Percentiles rank a stretch among this genome's conserved stretches.
phyloP scores from a whole-genome alignment of 352 stramenopile genomes.

The Elongisporangium undulatum region DNA sequence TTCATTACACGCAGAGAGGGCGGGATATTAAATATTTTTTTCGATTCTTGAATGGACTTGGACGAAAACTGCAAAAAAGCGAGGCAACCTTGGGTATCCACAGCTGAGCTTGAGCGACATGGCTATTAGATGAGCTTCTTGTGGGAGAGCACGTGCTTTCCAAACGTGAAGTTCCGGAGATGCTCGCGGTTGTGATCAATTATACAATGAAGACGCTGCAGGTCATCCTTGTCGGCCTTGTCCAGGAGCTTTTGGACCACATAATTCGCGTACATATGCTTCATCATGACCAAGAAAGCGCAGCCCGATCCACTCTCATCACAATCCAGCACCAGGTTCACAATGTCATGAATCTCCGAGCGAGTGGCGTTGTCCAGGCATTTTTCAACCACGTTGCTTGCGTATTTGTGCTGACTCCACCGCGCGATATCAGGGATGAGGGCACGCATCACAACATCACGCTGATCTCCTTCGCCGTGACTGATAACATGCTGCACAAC shows the following conservation, averaged over 20 bases:
- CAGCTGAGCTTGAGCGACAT: neutral
- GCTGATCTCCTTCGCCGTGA: slow-evolving; percentile 86
- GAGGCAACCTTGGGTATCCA: slow-evolving; percentile 6
- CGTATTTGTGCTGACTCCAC: slow-evolving; percentile 95
- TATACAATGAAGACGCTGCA: slow-evolving; percentile 86
- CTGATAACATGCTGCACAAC: slow-evolving; percentile 98
- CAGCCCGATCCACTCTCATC: slow-evolving; percentile 70
- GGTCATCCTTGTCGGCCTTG: slow-evolving; percentile 80
- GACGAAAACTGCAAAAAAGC: neutral
- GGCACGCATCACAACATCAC: slow-evolving; percentile 75
- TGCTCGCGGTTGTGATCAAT: slow-evolving; percentile 89
- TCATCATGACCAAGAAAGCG: slow-evolving; percentile 92
- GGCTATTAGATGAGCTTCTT: slow-evolving; percentile 37
- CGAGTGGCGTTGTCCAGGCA: slow-evolving; percentile 88
- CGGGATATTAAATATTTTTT: neutral
- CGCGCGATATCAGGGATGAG: slow-evolving; percentile 86
- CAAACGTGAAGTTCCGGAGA: slow-evolving; percentile 91
- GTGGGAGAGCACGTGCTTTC: slow-evolving; percentile 91
- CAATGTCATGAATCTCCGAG: slow-evolving; percentile 73
- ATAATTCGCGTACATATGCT: slow-evolving; percentile 96
- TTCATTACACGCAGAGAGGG: slow-evolving; percentile 6
- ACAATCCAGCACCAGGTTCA: slow-evolving; percentile 74
- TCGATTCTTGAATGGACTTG: neutral
- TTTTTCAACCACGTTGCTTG: slow-evolving; percentile 95
- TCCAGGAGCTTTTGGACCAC: slow-evolving; percentile 96